Base-by-base conservation (phyloP, 2,329 filamentous ascomycete genomes). In the Fusarium scirpi region DNA sequence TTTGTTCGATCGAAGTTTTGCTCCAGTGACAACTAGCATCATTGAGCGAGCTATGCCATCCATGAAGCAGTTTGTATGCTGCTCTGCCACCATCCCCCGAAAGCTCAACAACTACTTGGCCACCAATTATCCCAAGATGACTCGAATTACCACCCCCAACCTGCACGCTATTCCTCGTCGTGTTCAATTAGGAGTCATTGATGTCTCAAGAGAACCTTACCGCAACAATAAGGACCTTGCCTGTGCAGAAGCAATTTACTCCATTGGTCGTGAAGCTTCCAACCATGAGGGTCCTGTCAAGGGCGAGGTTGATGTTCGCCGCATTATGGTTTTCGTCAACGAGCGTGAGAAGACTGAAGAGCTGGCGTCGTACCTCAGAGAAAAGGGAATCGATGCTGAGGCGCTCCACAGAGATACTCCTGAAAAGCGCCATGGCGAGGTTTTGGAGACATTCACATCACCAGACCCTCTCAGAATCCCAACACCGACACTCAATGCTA, bases 271-370 rank as follows among this genome's bases (percentile, higher is more conserved):
- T 78, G 91, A 94, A 45, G 86, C 87, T 3, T 82, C 85, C 10
- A 83, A 83, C 27, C 85, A 91, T 67, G 88, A 91, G 58, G 86
- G 87, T 7, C 78, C 82, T 27, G 81, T 83, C 29, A 85, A 87
- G 56, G 87, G 84, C 43, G 83, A 85, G 51, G 82, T 90, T 7
- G 90, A 92, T 62, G 86, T 93, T 25, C 96, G 96, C 79, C 92
- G 93, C 67, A 92, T 99, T 75, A 89, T 98, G 61, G 94, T 98
- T 5, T 98, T 98, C 76, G 95, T 98, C 78, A 98, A 98, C 80
- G 94, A 98, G 84, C 92, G 96, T 38, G 94, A 97, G 77, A 94
- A 93, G 77, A 93, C 95, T 0, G 87, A 92, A 61, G 89, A 94
- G 76, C 86, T 99, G 1, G 91, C 94, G 15, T 82, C 90, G 2